Base-by-base conservation (phyloP, 352 stramenopile species). In the Hyaloperonospora arabidopsidis region DNA sequence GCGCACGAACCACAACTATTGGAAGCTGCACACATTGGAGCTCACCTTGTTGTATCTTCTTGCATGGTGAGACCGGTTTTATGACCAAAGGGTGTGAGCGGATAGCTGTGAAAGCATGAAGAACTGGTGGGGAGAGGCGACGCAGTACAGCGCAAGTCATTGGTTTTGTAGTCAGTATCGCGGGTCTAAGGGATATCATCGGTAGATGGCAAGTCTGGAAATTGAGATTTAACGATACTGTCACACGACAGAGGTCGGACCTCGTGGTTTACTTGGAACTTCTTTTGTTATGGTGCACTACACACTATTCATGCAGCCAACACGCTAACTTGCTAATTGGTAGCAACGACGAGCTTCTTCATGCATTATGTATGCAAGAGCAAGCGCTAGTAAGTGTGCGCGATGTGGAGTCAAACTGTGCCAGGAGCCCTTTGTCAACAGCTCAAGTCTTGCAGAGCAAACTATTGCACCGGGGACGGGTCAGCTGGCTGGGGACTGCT, bases 21-120 rank as follows among this genome's bases (percentile, higher is more conserved):
- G 8, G 22, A 49, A 28, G 39, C n/a, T 44, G 19, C 38, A 19
- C 38, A 44, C 5, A 18, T 59, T 54, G 25, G 47, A 51, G 29
- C 43, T n/a, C 19, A 75, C 67, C 56, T 66, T 59, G 58, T 43
- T 59, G 52, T 23, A 62, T 54, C 56, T 54, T 70, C 6, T 44
- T 28, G 32, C 56, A 56, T 29, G 49, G 66, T 23, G 45, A 8
- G 22, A 57, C 44, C 29, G 61, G 54, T n/a, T 17, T 21, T 21
- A 55, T 34, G 1, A 18, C 19, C 13, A 45, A 60, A 48, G 59
- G 47, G n/a, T 68, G 54, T 12, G 43, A 50, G 11, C 29, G 45
- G 12, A 28, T 38, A 19, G 32, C 61, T 0, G 49, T 41, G 13
- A 57, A 14, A 38, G 52, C 55, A 23, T 60, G 63, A 45, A 56